These are phyloP conservation scores for Salvia rosmarinus DNA, from an alignment of 257 asterid species.

Conservation along the genomic window DNA sequence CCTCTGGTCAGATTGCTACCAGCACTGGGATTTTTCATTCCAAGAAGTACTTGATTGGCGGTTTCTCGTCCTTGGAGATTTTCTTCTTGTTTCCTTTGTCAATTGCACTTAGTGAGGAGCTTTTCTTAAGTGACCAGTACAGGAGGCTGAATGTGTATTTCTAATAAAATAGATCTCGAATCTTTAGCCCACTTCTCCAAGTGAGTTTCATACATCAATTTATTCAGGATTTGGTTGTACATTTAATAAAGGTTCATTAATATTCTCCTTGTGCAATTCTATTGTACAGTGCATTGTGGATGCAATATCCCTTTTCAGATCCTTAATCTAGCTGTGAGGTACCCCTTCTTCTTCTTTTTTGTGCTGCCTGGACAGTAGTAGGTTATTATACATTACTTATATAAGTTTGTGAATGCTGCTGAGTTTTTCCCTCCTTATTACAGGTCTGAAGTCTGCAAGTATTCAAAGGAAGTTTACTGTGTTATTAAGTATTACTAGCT, in stretches of 20 bases:
- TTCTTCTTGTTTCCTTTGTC: slow-evolving; percentile 83
- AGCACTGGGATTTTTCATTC: slow-evolving; percentile 65
- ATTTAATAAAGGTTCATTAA: slow-evolving; percentile 26
- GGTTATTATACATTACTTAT: background rate
- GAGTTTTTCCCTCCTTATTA: background rate
- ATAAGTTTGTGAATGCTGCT: background rate
- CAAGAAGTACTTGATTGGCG: slow-evolving; percentile 92
- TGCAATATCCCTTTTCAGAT: slow-evolving; percentile 51
- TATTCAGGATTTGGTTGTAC: slow-evolving; percentile 14
- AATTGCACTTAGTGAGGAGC: slow-evolving; percentile 78
- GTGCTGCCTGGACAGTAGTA: slow-evolving; percentile 11
- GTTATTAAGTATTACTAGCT: slow-evolving; percentile 49
- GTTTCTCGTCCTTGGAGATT: slow-evolving; percentile 70
- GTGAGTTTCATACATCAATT: slow-evolving; percentile 50
- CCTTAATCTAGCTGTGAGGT: slow-evolving; percentile 57
- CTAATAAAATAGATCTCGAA: slow-evolving; percentile 55
- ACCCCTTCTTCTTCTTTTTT: slow-evolving; percentile 10
- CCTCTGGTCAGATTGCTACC: slow-evolving; percentile 75
- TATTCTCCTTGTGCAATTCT: slow-evolving; percentile 36
- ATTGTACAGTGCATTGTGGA: slow-evolving; percentile 49
- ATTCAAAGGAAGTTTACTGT: slow-evolving; percentile 39
- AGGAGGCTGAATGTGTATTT: slow-evolving; percentile 57
- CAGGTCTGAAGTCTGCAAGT: slow-evolving; percentile 54
- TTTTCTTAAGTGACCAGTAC: slow-evolving; percentile 51
- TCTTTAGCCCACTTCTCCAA: slow-evolving; percentile 52